Conservation (phyloP, 1,284 basidiomycete species). For the Fistulina hepatica region DNA sequence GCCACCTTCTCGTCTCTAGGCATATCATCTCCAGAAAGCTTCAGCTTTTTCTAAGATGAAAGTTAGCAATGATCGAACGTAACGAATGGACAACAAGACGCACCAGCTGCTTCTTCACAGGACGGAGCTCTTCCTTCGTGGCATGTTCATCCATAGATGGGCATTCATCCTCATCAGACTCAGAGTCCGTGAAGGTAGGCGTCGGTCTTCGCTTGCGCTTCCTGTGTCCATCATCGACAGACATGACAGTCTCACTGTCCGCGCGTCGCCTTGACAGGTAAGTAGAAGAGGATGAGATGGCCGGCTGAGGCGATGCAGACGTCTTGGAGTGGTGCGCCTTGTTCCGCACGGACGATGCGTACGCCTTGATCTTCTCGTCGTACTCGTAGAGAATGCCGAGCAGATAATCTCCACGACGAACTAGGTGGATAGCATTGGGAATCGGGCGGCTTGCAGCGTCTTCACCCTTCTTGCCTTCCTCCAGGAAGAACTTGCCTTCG, state of each 20-base stretch:
- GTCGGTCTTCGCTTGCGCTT: slow-evolving; percentile 83
- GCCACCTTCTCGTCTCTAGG: slow-evolving; percentile 91
- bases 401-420: slow-evolving; percentile 92
- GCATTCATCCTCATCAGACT: slow-evolving; percentile 79
- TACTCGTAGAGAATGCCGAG: slow-evolving; percentile 84
- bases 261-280: slow-evolving; percentile 56
- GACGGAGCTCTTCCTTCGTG: slow-evolving; percentile 93
- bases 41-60: slow-evolving; percentile 76
- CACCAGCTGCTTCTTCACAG: slow-evolving; percentile 93
- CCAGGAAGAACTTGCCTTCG: slow-evolving; percentile 92
- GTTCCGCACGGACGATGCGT: slow-evolving; percentile 61
- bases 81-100: slow-evolving; percentile 20
- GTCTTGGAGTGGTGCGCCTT: slow-evolving; percentile 48
- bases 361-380: slow-evolving; percentile 82
- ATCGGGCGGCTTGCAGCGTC: slow-evolving; percentile 73
- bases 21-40: slow-evolving; percentile 86
- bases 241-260: slow-evolving; percentile 72
- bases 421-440: slow-evolving; percentile 94
- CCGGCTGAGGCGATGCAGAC: slow-evolving; percentile 61
- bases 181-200: slow-evolving; percentile 86
- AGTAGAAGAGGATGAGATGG: slow-evolving; percentile 45
- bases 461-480: slow-evolving; percentile 89
- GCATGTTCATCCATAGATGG: slow-evolving; percentile 93
- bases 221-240: slow-evolving; percentile 59
- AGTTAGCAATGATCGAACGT: slow-evolving; percentile 5